These are phyloP conservation scores for Phaeophleospora eucalypticola DNA, from an alignment of 2,329 filamentous ascomycete genomes.

Conservation along the genomic window DNA sequence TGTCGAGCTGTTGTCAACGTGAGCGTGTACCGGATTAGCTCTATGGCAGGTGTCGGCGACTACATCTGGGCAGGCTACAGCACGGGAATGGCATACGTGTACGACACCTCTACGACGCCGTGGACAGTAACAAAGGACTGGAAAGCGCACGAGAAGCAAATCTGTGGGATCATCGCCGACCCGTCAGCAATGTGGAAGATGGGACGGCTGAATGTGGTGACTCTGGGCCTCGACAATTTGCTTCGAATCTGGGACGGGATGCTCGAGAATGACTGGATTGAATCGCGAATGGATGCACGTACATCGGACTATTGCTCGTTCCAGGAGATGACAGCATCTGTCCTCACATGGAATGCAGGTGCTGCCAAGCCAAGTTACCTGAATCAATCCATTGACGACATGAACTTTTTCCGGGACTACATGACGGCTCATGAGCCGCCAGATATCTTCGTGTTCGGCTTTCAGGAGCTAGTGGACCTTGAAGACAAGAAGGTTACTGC, in stretches of 20 bases:
- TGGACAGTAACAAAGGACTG: conserved; percentile 94
- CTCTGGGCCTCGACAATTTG: conserved; percentile 81
- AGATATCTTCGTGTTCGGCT: conserved; percentile 91
- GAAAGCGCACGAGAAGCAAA: conserved; percentile 78
- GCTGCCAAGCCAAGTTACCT: conserved; percentile 87
- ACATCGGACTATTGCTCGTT: conserved; percentile 84
- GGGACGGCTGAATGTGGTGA: conserved; percentile 78
- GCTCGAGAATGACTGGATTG: conserved; percentile 91
- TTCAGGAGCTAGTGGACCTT: conserved; percentile 96
- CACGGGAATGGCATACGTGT: conserved; percentile 88
- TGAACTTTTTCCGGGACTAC: conserved; percentile 74
- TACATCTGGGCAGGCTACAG: conserved; percentile 93
- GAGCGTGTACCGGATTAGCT: conserved; percentile 93
- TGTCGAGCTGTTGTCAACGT: conserved; percentile 79
- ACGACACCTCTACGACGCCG: conserved; percentile 75
- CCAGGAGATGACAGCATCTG: conserved; percentile 70
- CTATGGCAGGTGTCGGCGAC: conserved; percentile 72
- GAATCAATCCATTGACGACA: conserved; percentile 65
- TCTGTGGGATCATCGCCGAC: conserved; percentile 74
- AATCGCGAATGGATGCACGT: conserved; percentile 77
- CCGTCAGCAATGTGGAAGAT: conserved; percentile 78
- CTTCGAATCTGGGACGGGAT: conserved; percentile 88
- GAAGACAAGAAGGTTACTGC: conserved; percentile 97
- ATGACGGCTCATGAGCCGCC: conserved; percentile 72
- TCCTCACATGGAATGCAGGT: conserved; percentile 96